Percentiles rank a stretch among this genome's conserved stretches.
Evolutionary conservation across 2,329 filamentous ascomycete genomes (phyloP).

Genomic region (Biscogniauxia marginata): DNA sequence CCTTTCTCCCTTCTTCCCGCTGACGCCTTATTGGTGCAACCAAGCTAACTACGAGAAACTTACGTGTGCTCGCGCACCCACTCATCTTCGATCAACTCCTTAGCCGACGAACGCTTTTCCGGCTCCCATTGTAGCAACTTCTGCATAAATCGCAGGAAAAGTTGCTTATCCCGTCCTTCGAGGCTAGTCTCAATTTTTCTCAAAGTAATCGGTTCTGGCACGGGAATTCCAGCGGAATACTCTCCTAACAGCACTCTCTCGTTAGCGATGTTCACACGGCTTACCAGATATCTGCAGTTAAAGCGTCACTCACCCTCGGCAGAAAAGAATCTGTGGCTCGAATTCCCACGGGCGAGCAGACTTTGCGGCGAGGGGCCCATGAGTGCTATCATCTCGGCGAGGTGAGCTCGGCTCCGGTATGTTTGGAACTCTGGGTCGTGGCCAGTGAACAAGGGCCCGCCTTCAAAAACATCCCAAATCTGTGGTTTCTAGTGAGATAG

Average conservation of each 20-base stretch:
- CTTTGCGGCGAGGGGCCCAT: constrained; percentile 41
- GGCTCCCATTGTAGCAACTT: constrained; percentile 40
- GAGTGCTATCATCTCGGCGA: constrained; percentile 47
- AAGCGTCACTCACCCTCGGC: no score
- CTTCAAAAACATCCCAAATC: constrained; percentile 51
- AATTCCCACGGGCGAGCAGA: constrained; percentile 33
- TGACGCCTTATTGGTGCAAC: no score
- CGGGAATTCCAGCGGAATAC: no score
- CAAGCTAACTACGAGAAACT: no score
- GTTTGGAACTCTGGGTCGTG: constrained; percentile 36
- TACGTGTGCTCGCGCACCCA: constrained; percentile 26
- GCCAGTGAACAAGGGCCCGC: constrained; percentile 42
- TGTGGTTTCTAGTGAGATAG: no score
- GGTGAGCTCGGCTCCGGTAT: constrained; percentile 45
- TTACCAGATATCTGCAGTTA: constrained; percentile 35
- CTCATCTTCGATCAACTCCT: constrained; percentile 28
- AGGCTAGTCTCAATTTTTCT: constrained; percentile 39
- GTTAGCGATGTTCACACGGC: constrained; percentile 31
- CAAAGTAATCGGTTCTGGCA: no score
- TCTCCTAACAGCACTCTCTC: no score
- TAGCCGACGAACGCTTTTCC: constrained; percentile 29
- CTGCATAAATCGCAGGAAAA: constrained; percentile 36
- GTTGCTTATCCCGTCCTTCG: constrained; percentile 28
- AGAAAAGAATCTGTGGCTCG: constrained; percentile 41
- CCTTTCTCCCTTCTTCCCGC: no score